Base-by-base conservation (phyloP, 805 yeast genomes). In the Jamesozyma spencerorum region DNA sequence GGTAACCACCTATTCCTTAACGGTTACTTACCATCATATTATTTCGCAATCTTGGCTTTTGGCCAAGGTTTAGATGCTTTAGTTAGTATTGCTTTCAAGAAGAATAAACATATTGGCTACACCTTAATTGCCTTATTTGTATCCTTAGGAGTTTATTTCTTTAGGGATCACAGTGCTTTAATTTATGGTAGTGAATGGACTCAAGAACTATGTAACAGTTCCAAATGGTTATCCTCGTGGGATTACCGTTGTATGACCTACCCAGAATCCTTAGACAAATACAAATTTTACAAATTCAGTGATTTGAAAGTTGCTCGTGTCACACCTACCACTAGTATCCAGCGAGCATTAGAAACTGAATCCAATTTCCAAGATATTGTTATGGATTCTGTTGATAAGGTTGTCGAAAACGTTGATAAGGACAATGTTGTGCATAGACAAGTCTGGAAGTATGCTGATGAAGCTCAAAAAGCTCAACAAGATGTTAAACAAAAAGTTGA, bases 21-120 rank as follows among this genome's bases (percentile, higher is more conserved):
- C 61, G 96, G 88, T 62, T 90, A 90, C 61, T 66, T 92, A 50
- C 97, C 96, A 43, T 84, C 97, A 2, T 74, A 85, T 40, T 92
- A 86, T 66, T 92, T 94, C 63, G 92, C 85, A 37, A 69, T 84
- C 40, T 68, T 85, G 49, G 84, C 81, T 2, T 66, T 85, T 41
- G 83, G 84, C 18, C 87, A 81, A 48, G 65, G 71, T 42, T 63
- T 79, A 37, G 84, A 80, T 47, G 59, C 76, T 41, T 45, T 74
- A 26, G 70, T 67, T 29, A 53, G 60, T 17, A 72, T 70, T 47
- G 50, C 66, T 32, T 60, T 66, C 46, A 58, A 62, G 18, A 64
- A 58, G 34, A 71, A 65, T 47, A 72, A 68, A 48, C 50, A 58
- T 32, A 49, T 72, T 34, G 70, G 75, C 4, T 71, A 71, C 40